These are phyloP conservation scores for Ogataea allantospora DNA, from an alignment of 805 yeast species.

Conservation along the genomic window DNA sequence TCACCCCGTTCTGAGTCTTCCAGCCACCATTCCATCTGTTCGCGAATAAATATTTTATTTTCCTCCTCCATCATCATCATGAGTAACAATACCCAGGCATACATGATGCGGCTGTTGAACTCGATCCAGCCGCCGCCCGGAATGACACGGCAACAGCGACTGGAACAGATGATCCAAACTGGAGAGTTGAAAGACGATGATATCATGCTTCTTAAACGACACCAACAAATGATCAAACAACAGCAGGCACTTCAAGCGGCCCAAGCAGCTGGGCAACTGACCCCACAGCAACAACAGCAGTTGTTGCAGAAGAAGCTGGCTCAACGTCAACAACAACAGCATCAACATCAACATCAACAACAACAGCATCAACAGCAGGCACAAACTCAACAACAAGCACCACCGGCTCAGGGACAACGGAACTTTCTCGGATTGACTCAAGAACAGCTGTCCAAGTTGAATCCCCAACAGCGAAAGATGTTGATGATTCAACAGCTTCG, in stretches of 20 bases:
- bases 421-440: slow-evolving; percentile 26
- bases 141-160: slow-evolving; percentile 33
- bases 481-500: slow-evolving; percentile 42
- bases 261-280: slow-evolving; percentile 17
- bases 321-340: slow-evolving; percentile 24
- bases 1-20: no score
- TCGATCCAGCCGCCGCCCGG: slow-evolving; percentile 36
- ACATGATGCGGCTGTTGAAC: slow-evolving; percentile 29
- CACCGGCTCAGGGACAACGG: slow-evolving; percentile 20
- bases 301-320: slow-evolving; percentile 12
- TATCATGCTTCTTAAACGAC: slow-evolving; percentile 31
- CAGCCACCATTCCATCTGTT: not conserved
- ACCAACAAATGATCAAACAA: slow-evolving; percentile 32
- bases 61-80: slow-evolving; percentile 1
- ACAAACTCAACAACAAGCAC: slow-evolving; percentile 27
- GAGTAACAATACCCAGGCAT: slow-evolving; percentile 21
- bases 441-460: slow-evolving; percentile 35
- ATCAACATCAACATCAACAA: slow-evolving; percentile 22
- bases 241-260: slow-evolving; percentile 28
- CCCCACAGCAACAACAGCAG: slow-evolving; percentile 13
- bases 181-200: slow-evolving; percentile 34
- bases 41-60: slow-evolving; percentile 5
- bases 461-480: slow-evolving; percentile 41
- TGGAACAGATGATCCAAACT: slow-evolving; percentile 32
- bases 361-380: slow-evolving; percentile 24